These are phyloP conservation scores for Scleroderma bovista DNA, from an alignment of 768 basidiomycete genomes.

Conservation along the genomic window DNA sequence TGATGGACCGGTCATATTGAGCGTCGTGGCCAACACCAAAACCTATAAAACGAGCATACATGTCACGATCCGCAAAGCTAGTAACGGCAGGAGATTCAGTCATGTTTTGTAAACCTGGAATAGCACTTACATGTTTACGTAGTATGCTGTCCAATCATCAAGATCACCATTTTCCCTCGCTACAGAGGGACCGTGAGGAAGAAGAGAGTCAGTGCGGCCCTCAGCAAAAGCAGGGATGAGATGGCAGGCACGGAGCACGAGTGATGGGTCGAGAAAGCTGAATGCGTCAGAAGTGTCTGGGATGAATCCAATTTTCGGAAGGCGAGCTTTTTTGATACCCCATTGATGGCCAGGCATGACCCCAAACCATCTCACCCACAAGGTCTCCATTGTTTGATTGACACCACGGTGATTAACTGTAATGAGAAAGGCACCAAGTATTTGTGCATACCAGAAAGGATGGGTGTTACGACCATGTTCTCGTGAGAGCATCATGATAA, in stretches of 20 bases:
- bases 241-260: constrained; percentile 12
- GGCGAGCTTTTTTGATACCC: constrained; percentile 6
- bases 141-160: constrained; percentile 2
- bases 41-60: too few relatives aligned
- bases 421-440: constrained; percentile 13
- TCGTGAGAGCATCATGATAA: too few relatives aligned
- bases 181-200: neutral
- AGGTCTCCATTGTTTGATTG: constrained; percentile 8
- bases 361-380: too few relatives aligned
- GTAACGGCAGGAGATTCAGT: too few relatives aligned
- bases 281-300: constrained; percentile 9
- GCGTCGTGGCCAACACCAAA: too few relatives aligned
- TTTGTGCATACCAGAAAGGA: too few relatives aligned
- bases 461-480: too few relatives aligned
- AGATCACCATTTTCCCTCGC: neutral
- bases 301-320: constrained; percentile 16
- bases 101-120: too few relatives aligned
- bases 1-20: too few relatives aligned
- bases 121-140: constrained; percentile 8
- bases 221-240: constrained; percentile 18
- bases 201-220: constrained; percentile 4
- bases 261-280: constrained; percentile 17
- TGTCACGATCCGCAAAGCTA: too few relatives aligned
- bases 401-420: neutral
- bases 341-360: too few relatives aligned